Conservation (phyloP, 108 stramenopile species). For the Nannochloropsis gaditana region DNA sequence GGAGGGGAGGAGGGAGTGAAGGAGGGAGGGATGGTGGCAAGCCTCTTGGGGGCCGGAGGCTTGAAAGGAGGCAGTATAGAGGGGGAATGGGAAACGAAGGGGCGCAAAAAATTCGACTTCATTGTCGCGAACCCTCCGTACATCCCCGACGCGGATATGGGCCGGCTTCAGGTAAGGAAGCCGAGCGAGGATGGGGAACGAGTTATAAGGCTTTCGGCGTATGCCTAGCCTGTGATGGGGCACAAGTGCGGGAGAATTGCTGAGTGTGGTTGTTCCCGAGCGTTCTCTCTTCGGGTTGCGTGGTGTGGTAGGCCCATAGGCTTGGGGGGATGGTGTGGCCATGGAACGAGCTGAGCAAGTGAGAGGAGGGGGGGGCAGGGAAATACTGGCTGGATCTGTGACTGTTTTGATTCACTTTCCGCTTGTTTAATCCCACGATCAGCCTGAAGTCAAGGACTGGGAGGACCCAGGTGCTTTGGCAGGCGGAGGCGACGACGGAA, state of each 20-base stretch:
- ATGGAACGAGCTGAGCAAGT: too few species aligned
- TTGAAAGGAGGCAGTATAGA: not conserved
- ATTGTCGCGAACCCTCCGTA: conserved; percentile 92
- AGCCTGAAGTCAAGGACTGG: conserved; percentile 62
- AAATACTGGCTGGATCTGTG: too few species aligned
- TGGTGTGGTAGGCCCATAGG: too few species aligned
- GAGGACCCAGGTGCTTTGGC: conserved; percentile 69
- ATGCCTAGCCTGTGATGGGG: too few species aligned
- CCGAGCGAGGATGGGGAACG: not conserved
- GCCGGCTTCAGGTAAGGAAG: conserved; percentile 37
- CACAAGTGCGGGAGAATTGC: too few species aligned
- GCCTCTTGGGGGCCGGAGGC: conserved; percentile 49
- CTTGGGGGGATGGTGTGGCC: too few species aligned
- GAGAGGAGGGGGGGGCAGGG: too few species aligned
- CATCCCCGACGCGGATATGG: conserved; percentile 73
- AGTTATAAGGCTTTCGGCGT: too few species aligned
- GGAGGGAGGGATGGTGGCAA: conserved; percentile 27
- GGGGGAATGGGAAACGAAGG: not conserved
- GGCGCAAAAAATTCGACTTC: conserved; percentile 61
- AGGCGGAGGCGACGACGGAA: conserved; percentile 80
- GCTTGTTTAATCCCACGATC: not conserved
- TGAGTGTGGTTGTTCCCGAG: too few species aligned
- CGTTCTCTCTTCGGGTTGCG: too few species aligned
- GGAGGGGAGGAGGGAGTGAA: conserved; percentile 20
- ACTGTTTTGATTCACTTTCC: too few species aligned